These are phyloP conservation scores for Aquilaria malaccensis DNA, from an alignment of 345 rosid species.

Conservation along the genomic window DNA sequence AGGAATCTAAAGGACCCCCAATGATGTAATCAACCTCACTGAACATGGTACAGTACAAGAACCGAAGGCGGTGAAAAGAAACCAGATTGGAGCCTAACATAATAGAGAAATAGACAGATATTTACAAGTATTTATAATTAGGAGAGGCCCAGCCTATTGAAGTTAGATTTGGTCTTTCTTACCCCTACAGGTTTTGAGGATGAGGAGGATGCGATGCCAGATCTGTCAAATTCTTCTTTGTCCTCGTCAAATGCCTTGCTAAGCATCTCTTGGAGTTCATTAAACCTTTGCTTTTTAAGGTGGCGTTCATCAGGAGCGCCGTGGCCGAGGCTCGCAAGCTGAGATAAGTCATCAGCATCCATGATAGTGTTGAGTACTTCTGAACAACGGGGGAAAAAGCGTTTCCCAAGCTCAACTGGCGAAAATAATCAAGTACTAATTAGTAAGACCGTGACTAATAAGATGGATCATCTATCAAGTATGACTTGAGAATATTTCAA, in stretches of 20 bases:
- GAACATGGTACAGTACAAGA: neutral
- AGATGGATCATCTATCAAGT: too few species aligned
- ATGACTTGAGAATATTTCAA: too few species aligned
- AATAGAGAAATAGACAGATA: neutral
- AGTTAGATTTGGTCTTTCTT: slow-evolving; percentile 22
- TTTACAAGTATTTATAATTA: slow-evolving; percentile 5
- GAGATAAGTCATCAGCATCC: slow-evolving; percentile 50
- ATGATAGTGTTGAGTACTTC: slow-evolving; percentile 63
- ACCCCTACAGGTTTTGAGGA: slow-evolving; percentile 26
- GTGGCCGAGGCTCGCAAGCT: slow-evolving; percentile 44
- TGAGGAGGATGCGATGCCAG: slow-evolving; percentile 39
- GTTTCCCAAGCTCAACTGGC: slow-evolving; percentile 70
- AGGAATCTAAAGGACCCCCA: too few species aligned
- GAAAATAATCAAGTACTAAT: neutral
- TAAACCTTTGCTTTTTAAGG: slow-evolving; percentile 46
- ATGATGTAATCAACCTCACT: too few species aligned
- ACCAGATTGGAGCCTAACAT: neutral
- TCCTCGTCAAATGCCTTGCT: slow-evolving; percentile 57
- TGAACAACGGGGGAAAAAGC: slow-evolving; percentile 75
- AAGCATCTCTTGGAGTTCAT: slow-evolving; percentile 53
- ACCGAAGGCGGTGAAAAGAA: neutral
- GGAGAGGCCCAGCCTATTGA: slow-evolving; percentile 6
- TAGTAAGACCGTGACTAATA: neutral
- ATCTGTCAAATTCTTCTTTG: slow-evolving; percentile 44
- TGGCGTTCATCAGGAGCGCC: slow-evolving; percentile 44